phyloP scores from a whole-genome alignment of 345 rosid species.

The Arabidopsis suecica region DNA sequence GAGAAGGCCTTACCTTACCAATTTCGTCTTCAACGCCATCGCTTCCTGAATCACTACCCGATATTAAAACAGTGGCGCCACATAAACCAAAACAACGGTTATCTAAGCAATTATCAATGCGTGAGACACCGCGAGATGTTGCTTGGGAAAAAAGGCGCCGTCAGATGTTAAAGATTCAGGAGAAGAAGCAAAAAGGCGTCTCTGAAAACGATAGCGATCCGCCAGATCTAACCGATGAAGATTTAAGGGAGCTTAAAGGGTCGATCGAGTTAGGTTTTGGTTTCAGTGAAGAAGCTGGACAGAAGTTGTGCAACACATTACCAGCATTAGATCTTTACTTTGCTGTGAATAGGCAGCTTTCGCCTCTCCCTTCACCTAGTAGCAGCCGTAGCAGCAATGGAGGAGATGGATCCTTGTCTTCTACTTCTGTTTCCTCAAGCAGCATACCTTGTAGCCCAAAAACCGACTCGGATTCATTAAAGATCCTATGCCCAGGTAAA shows the following conservation, averaged over 20 bases:
- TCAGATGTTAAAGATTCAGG: constrained; percentile 66
- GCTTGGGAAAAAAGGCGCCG: constrained; percentile 91
- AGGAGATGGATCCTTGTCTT: constrained; percentile 43
- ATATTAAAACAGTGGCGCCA: constrained; percentile 48
- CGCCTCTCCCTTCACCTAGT: constrained; percentile 73
- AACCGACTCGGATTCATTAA: constrained; percentile 75
- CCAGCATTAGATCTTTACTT: constrained; percentile 93
- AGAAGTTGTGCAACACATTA: constrained; percentile 66
- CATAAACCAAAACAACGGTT: constrained; percentile 50
- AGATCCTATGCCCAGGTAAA: constrained; percentile 79
- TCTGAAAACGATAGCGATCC: constrained; percentile 61
- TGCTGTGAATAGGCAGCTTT: constrained; percentile 87
- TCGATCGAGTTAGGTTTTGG: constrained; percentile 97
- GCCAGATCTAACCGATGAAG: constrained; percentile 58
- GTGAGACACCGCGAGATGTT: constrained; percentile 74
- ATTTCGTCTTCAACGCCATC: constrained; percentile 46
- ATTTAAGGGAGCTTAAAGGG: constrained; percentile 58
- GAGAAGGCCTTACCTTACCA: constrained; percentile 40
- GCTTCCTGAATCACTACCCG: constrained; percentile 44
- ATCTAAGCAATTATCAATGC: constrained; percentile 85
- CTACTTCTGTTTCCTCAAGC: constrained; percentile 50
- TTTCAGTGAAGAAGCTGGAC: constrained; percentile 85
- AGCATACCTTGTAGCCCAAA: constrained; percentile 61
- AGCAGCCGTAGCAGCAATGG: constrained; percentile 50
- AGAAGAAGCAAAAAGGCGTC: constrained; percentile 43